Base-by-base conservation (phyloP, 805 yeast species). In the Candida tibetensis region DNA sequence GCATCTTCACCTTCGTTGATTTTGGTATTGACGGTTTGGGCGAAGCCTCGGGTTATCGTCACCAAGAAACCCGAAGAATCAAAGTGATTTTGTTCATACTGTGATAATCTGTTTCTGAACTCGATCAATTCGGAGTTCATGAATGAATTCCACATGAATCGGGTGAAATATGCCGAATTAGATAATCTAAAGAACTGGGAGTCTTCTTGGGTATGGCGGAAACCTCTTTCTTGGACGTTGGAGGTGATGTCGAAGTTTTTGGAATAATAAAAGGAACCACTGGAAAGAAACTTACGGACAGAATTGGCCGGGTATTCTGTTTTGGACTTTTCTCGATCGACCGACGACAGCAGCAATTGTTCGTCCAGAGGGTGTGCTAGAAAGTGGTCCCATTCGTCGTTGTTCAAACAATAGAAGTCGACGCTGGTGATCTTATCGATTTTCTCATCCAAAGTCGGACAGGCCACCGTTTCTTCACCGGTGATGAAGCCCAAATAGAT, bases 341-440 rank as follows among this genome's bases (percentile, higher is more conserved):
- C 15, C 16, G 32, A 10, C 19, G 25, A 10, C n/a, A 14, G 37
- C 22, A 9, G 16, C 5, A 15, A 10, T 17, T 13, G 16, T n/a
- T n/a, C 25, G 27, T 29, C 35, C 5, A 14, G 22, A 6, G 25
- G 15, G 16, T 17, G 17, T 27, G 19, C 25, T 16, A 23, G 30
- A 45, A 55, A 46, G 29, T 60, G 48, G 53, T 83, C 91, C 51
- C 59, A 79, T 25, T 65, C 69, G 32, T 75, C 79, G 32, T 72
- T 74, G 42, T 76, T 77, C 30, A 85, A 63, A 49, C 90, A 82
- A 41, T 75, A 74, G 53, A 83, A 82, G 39, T 78, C 80, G 1
- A 82, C 84, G 17, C 74, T 79, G n/a, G 72, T 63, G 4, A 85
- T 73, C 34, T 63, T 69, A 46, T 66, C 69, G 5, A 85, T 68